Evolutionary conservation across 805 yeast species (phyloP).

Genomic region (Candida anglica): DNA sequence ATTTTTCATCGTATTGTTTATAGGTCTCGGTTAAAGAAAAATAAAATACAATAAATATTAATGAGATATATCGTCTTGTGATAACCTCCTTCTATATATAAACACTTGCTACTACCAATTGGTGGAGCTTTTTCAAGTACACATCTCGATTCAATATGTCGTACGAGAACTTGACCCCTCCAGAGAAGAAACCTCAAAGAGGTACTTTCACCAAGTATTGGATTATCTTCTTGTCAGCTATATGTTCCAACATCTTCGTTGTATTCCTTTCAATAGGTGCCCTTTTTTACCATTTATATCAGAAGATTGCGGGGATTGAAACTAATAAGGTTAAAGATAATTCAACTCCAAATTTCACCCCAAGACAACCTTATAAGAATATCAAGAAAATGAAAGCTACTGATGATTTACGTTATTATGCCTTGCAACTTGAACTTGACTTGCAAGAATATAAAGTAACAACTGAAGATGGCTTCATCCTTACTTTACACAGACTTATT

Average conservation of each 20-base stretch:
- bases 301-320: conserved; percentile 26
- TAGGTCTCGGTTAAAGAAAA: too few species aligned
- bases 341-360: conserved; percentile 20
- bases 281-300: conserved; percentile 24
- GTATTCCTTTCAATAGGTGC: conserved; percentile 21
- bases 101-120: too few species aligned
- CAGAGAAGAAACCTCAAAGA: conserved; percentile 18
- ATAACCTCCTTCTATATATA: too few species aligned
- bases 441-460: conserved; percentile 55
- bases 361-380: conserved; percentile 33
- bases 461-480: conserved; percentile 76
- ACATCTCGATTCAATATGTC: too few species aligned
- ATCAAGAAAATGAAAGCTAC: conserved; percentile 27
- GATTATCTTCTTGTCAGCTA: conserved; percentile 18
- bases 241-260: conserved; percentile 28
- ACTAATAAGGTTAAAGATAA: conserved; percentile 14
- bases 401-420: conserved; percentile 62
- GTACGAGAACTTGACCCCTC: conserved; percentile 21
- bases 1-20: background rate
- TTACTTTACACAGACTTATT: conserved; percentile 61
- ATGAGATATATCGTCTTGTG: too few species aligned
- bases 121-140: too few species aligned
- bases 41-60: too few species aligned
- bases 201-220: conserved; percentile 14
- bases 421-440: conserved; percentile 54